Base-by-base conservation (phyloP, 805 yeast genomes). In the Yarrowia sp. region DNA sequence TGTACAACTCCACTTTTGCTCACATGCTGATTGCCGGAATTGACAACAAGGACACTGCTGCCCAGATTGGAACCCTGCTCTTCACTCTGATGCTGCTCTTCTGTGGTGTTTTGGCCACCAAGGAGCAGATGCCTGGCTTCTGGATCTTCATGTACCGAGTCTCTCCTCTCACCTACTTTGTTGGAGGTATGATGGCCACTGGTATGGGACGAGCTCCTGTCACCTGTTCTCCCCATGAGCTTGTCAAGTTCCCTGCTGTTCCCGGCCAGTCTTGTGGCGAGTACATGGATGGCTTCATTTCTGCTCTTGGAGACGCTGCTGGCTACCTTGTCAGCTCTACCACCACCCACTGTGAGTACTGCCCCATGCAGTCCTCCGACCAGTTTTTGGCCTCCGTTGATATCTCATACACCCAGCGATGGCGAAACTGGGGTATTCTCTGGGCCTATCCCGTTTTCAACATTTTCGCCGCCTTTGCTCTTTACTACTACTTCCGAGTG, bases 81-180 rank as follows among this genome's bases (percentile, higher is more conserved):
- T 80, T 82, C 71, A 76, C 86, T 35, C 80, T 87, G 71, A 73
- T 82, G 68, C 79, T 86, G 63, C 76, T 85, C 21, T 88, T 88
- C 77, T 80, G 87, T 72, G 89, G 90, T 77, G 86, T 86, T 65
- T 78, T 85, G 64, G 89, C 85, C 69, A 82, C 84, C 21, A 75
- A 76, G 12, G 56, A 66, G 3, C 72, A 79, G 58, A 82, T 88
- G 85, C 92, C 93, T 9, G 85, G 89, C 0, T 89, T 89, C 78
- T 89, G 95, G 96, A 83, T 82, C 56, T 89, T 87, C 73, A 87
- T 89, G 91, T 85, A 88, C 82, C 82, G 87, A 68, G 80, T 79
- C 16, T 85, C 89, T 32, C 93, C 79, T 7, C 81, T 82, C 74
- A 87, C 92, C 1, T 89, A 89, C 71, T 83, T 86, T 73, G 77